Evolutionary conservation across 768 basidiomycete genomes (phyloP).

Genomic region (Boletus vermiculosoides): DNA sequence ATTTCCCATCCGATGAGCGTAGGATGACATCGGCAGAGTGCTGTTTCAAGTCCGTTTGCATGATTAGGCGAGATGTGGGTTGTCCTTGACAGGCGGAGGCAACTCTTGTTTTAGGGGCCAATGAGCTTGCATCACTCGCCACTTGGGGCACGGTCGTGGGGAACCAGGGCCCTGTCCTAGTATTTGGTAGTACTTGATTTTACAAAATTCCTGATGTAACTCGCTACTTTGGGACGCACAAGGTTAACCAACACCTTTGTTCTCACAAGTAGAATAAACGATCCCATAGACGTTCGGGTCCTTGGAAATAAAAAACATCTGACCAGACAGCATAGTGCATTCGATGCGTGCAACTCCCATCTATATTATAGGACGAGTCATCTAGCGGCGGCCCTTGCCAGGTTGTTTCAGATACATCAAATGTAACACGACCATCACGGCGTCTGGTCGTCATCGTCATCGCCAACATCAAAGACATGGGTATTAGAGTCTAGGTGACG

Average conservation of each 20-base stretch:
- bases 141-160: too few relatives aligned
- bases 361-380: not conserved
- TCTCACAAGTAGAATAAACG: not conserved
- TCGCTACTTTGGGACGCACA: too few relatives aligned
- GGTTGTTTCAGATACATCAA: not conserved
- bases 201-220: too few relatives aligned
- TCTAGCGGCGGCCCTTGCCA: not conserved
- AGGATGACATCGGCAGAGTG: conserved; percentile 14
- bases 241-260: too few relatives aligned
- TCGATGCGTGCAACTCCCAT: not conserved
- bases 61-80: conserved; percentile 1
- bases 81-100: not conserved
- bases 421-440: not conserved
- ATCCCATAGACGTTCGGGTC: not conserved
- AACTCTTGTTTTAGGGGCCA: conserved; percentile 1
- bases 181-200: too few relatives aligned
- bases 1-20: conserved; percentile 9
- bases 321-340: too few relatives aligned
- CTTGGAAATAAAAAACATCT: not conserved
- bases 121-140: not conserved
- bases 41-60: conserved; percentile 4
- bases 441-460: conserved; percentile 14
- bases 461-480: conserved; percentile 9
- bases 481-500: conserved; percentile 5
- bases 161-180: too few relatives aligned